A percentile compares a stretch with the other conserved stretches of the same genome.
Conservation (phyloP, 2,329 filamentous ascomycete species). For the Cladosporium sp. region DNA sequence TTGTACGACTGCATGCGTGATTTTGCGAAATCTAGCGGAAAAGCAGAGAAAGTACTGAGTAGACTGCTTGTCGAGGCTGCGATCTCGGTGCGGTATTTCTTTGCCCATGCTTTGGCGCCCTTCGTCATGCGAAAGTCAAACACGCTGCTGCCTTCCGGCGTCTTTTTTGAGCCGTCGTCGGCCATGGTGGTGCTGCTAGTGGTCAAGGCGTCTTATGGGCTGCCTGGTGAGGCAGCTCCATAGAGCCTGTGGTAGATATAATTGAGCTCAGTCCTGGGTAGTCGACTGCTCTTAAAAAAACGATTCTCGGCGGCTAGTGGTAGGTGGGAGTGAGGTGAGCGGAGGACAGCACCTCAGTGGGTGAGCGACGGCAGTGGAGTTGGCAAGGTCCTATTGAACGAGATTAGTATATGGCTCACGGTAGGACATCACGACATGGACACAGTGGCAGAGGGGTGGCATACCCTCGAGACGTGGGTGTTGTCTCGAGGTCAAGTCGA, state of each 20-base stretch:
- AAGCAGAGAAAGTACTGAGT: conserved; percentile 74
- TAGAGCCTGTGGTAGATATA: conserved; percentile 11
- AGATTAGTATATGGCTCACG: neutral
- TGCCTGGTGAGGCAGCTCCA: conserved; percentile 24
- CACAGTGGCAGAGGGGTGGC: neutral
- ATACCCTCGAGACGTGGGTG: neutral
- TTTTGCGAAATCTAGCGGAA: conserved; percentile 84
- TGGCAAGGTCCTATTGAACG: neutral
- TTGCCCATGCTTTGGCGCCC: conserved; percentile 56
- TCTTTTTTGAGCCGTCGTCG: conserved; percentile 15
- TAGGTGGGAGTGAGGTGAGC: neutral
- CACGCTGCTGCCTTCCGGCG: conserved; percentile 12
- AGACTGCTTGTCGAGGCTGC: conserved; percentile 73
- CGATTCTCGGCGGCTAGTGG: neutral
- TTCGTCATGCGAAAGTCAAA: conserved; percentile 33
- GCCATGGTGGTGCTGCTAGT: conserved; percentile 20
- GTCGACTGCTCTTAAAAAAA: too few relatives aligned
- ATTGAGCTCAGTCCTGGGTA: neutral
- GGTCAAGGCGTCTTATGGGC: conserved; percentile 29
- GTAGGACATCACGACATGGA: neutral
- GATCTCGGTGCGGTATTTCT: conserved; percentile 75
- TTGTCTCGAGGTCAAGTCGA: neutral
- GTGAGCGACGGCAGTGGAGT: neutral
- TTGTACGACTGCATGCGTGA: conserved; percentile 80
- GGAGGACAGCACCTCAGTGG: neutral